phyloP scores from a whole-genome alignment of 352 stramenopile genomes.

The Phytopythium montanum region DNA sequence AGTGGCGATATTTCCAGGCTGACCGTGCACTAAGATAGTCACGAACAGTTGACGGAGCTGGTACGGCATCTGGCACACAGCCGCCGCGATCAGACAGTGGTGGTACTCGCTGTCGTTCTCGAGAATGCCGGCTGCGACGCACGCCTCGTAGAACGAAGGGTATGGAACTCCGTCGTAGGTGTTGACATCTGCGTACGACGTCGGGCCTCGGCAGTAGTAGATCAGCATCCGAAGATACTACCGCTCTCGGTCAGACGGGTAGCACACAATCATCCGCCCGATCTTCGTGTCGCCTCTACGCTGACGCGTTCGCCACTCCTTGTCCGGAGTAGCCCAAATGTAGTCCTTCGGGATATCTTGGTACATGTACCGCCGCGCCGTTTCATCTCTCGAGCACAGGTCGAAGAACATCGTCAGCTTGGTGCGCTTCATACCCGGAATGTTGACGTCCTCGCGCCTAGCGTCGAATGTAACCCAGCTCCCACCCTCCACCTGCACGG shows the following conservation, averaged over 20 bases:
- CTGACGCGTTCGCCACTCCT: slow-evolving; percentile 15
- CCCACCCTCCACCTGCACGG: too few species aligned
- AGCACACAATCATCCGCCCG: slow-evolving; percentile 15
- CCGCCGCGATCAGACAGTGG: slow-evolving; percentile 13
- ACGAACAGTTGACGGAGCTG: slow-evolving; percentile 29
- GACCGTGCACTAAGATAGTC: slow-evolving; percentile 19
- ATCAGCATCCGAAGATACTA: slow-evolving; percentile 26
- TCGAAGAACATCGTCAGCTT: slow-evolving; percentile 16
- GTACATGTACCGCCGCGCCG: slow-evolving; percentile 16
- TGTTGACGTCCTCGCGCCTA: too few species aligned
- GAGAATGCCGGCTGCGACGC: slow-evolving; percentile 10
- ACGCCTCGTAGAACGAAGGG: slow-evolving; percentile 16
- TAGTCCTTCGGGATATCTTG: slow-evolving; percentile 15
- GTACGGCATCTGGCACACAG: slow-evolving; percentile 16
- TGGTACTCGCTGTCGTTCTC: slow-evolving; percentile 19
- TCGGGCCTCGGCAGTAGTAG: slow-evolving; percentile 13
- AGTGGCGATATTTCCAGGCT: background rate
- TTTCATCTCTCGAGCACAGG: slow-evolving; percentile 6
- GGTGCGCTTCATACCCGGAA: too few species aligned
- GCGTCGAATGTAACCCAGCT: too few species aligned
- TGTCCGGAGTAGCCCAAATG: slow-evolving; percentile 15
- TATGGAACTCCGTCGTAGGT: slow-evolving; percentile 14
- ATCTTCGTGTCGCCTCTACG: too few species aligned
- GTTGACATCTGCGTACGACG: slow-evolving; percentile 18
- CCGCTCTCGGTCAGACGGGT: slow-evolving; percentile 14